Percentiles rank a stretch among this genome's conserved stretches.
phyloP scores from a whole-genome alignment of 2,329 filamentous ascomycete genomes.

The Meredithiella fracta region DNA sequence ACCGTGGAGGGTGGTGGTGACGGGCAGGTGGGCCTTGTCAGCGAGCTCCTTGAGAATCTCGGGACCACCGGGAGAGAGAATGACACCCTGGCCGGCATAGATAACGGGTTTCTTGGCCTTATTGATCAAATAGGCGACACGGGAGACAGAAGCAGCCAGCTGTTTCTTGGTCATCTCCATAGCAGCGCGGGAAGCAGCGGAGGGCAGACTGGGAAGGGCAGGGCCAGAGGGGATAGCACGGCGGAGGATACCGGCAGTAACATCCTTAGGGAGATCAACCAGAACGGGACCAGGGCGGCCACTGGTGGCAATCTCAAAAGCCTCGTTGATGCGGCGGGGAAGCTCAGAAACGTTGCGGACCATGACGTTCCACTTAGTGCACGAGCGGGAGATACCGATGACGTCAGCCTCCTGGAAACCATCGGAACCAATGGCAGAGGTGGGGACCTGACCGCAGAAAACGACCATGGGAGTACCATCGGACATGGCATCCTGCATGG shows the following conservation, averaged over 20 bases:
- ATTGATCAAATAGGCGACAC: slow-evolving; percentile 71
- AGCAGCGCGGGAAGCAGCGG: slow-evolving; percentile 69
- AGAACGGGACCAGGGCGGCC: slow-evolving; percentile 87
- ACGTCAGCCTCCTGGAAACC: slow-evolving; percentile 96
- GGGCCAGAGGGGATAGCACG: slow-evolving; percentile 66
- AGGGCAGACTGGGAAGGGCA: slow-evolving; percentile 63
- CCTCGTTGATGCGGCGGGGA: slow-evolving; percentile 87
- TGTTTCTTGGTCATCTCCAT: slow-evolving; percentile 56
- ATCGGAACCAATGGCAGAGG: slow-evolving; percentile 79
- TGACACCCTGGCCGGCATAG: slow-evolving; percentile 82
- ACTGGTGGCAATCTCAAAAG: slow-evolving; percentile 92
- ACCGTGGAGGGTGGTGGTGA: slow-evolving; percentile 89
- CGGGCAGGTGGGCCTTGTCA: slow-evolving; percentile 80
- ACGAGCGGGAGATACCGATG: slow-evolving; percentile 80
- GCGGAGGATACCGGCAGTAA: slow-evolving; percentile 70
- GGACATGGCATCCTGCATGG: slow-evolving; percentile 88
- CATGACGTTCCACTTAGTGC: slow-evolving; percentile 99
- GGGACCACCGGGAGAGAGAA: slow-evolving; percentile 63
- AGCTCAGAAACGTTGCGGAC: slow-evolving; percentile 90
- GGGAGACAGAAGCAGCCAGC: slow-evolving; percentile 54
- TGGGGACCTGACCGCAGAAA: slow-evolving; percentile 85
- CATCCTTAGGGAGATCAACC: slow-evolving; percentile 91
- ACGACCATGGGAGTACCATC: slow-evolving; percentile 95
- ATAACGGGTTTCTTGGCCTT: slow-evolving; percentile 85
- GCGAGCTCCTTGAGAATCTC: slow-evolving; percentile 68